Conservation (phyloP, 192 early-diverging fungal species). For the Coemansia sp. region DNA sequence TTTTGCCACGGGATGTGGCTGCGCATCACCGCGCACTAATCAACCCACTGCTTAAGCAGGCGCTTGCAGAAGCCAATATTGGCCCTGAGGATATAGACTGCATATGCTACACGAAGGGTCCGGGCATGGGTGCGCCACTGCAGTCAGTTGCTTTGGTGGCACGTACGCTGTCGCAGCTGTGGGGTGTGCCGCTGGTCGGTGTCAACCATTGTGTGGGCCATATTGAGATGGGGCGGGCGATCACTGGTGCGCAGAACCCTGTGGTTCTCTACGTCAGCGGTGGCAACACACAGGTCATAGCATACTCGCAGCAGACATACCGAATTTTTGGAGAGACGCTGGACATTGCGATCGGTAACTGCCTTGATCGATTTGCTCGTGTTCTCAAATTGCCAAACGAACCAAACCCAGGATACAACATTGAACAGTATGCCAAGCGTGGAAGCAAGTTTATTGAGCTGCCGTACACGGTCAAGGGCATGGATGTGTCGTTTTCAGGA, state of each 20-base stretch:
- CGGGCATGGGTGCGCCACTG: slow-evolving; percentile 98
- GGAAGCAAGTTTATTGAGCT: slow-evolving; percentile 85
- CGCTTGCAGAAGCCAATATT: slow-evolving; percentile 75
- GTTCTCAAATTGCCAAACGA: slow-evolving; percentile 92
- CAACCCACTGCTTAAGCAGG: slow-evolving; percentile 71
- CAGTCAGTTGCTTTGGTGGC: slow-evolving; percentile 89
- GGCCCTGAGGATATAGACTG: slow-evolving; percentile 78
- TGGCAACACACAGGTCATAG: slow-evolving; percentile 99
- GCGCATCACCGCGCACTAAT: slow-evolving; percentile 84
- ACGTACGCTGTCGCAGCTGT: slow-evolving; percentile 88
- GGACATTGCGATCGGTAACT: slow-evolving; percentile 98
- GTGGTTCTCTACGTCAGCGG: slow-evolving; percentile 97
- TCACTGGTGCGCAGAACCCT: slow-evolving; percentile 92
- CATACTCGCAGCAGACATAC: slow-evolving; percentile 90
- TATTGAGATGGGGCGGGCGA: slow-evolving; percentile 98
- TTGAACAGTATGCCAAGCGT: slow-evolving; percentile 93
- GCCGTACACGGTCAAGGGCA: slow-evolving; percentile 98
- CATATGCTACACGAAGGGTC: slow-evolving; percentile 98
- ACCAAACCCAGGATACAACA: slow-evolving; percentile 97
- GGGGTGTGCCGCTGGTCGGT: slow-evolving; percentile 89
- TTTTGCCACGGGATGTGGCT: slow-evolving; percentile 93
- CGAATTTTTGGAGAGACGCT: slow-evolving; percentile 98
- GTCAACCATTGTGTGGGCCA: slow-evolving; percentile 99
- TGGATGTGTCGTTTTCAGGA: slow-evolving; percentile 98
- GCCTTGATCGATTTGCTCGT: slow-evolving; percentile 95